Evolutionary conservation across 352 stramenopile species (phyloP).

Genomic region (Phytophthora parvispora): DNA sequence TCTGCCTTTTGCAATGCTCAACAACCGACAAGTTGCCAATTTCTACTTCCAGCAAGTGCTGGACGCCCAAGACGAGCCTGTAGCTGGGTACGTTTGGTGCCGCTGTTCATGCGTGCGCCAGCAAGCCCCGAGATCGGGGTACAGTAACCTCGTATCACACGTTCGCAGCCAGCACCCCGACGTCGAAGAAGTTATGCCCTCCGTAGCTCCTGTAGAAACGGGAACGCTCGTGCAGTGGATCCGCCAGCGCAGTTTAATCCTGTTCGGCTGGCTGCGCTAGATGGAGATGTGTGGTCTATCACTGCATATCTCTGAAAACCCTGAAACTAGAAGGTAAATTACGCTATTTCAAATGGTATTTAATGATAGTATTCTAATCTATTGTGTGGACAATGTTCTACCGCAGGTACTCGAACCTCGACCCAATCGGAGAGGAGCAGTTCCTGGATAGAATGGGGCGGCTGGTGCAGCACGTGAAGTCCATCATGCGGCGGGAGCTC

Average conservation of each 20-base stretch:
- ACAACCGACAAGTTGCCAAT: background rate
- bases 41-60: conserved; percentile 2
- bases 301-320: background rate
- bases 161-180: background rate
- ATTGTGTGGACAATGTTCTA: background rate
- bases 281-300: background rate
- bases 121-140: background rate
- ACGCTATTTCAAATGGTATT: background rate
- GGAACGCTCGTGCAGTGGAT: background rate
- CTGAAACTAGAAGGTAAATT: background rate
- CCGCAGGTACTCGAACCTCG: background rate
- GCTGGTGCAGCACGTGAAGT: background rate
- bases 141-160: background rate
- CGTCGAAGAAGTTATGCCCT: background rate
- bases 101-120: background rate
- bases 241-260: background rate
- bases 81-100: background rate
- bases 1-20: background rate
- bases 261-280: background rate
- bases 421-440: background rate
- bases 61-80: conserved; percentile 3
- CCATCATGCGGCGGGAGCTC: background rate
- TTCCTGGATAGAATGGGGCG: background rate
- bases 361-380: too few relatives aligned
- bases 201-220: background rate